These are phyloP conservation scores for Ilex aquifolium DNA, from an alignment of 257 asterid species.

Conservation along the genomic window DNA sequence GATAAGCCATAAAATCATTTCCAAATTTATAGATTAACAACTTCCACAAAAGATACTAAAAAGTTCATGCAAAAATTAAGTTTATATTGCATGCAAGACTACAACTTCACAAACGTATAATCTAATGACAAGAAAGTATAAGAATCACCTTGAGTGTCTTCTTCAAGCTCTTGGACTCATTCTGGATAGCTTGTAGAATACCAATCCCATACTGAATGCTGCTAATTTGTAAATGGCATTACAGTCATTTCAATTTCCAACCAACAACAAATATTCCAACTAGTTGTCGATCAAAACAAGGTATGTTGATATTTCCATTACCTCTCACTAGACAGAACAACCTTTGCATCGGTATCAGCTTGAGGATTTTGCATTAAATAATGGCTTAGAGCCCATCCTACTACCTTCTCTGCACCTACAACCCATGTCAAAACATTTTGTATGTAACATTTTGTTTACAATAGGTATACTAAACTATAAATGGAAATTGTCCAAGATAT, in stretches of 20 bases:
- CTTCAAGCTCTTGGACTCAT: constrained; percentile 65
- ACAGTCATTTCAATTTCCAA: neutral
- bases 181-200: constrained; percentile 53
- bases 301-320: constrained; percentile 22
- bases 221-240: constrained; percentile 17
- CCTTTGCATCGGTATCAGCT: constrained; percentile 41
- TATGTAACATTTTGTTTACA: constrained; percentile 10
- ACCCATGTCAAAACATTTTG: constrained; percentile 16
- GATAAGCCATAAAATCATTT: constrained; percentile 14
- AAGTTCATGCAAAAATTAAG: neutral
- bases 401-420: constrained; percentile 77
- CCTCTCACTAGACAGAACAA: constrained; percentile 67
- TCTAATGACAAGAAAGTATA: constrained; percentile 11
- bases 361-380: constrained; percentile 51
- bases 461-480: neutral
- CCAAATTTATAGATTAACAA: constrained; percentile 1
- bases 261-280: neutral
- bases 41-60: neutral
- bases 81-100: no score
- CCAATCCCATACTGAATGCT: constrained; percentile 72
- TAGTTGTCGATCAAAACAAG: constrained; percentile 1
- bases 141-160: constrained; percentile 72
- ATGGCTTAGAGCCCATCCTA: constrained; percentile 83
- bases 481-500: neutral
- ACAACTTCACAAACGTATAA: constrained; percentile 6